These are phyloP conservation scores for Crucibulum laeve DNA, from an alignment of 768 basidiomycete genomes.

Conservation along the genomic window DNA sequence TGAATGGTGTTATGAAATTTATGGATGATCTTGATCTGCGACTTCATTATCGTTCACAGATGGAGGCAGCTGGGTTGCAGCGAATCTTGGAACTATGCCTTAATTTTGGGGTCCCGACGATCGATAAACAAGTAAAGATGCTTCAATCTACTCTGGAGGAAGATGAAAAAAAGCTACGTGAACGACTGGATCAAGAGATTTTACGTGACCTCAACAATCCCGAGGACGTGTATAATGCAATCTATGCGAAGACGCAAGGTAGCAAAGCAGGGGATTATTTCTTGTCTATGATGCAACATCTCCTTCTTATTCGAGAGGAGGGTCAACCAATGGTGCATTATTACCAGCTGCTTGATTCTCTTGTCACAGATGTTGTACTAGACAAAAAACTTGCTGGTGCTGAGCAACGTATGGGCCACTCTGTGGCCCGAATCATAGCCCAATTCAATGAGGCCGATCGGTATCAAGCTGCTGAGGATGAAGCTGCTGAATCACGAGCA, in stretches of 20 bases:
- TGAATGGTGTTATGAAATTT: constrained; percentile 60
- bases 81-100: constrained; percentile 68
- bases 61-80: constrained; percentile 83
- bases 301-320: constrained; percentile 87
- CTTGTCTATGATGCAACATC: constrained; percentile 90
- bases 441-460: constrained; percentile 90
- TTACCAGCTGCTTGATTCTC: constrained; percentile 86
- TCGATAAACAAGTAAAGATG: constrained; percentile 62
- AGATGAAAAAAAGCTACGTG: constrained; percentile 69
- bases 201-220: constrained; percentile 76
- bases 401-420: constrained; percentile 81
- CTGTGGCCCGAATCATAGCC: constrained; percentile 83
- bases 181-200: constrained; percentile 72
- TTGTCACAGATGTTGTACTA: constrained; percentile 88
- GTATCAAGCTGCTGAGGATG: constrained; percentile 72
- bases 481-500: constrained; percentile 64
- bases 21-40: constrained; percentile 81
- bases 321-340: constrained; percentile 81
- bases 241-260: constrained; percentile 72
- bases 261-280: constrained; percentile 82
- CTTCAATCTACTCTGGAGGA: constrained; percentile 63
- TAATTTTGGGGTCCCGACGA: constrained; percentile 55
- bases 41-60: constrained; percentile 80
- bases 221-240: constrained; percentile 82
- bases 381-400: constrained; percentile 86